Percentiles rank a stretch among this genome's conserved stretches.
These are phyloP conservation scores for Tubosaeta sp. DNA, from an alignment of 768 basidiomycete genomes.

Conservation along the genomic window DNA sequence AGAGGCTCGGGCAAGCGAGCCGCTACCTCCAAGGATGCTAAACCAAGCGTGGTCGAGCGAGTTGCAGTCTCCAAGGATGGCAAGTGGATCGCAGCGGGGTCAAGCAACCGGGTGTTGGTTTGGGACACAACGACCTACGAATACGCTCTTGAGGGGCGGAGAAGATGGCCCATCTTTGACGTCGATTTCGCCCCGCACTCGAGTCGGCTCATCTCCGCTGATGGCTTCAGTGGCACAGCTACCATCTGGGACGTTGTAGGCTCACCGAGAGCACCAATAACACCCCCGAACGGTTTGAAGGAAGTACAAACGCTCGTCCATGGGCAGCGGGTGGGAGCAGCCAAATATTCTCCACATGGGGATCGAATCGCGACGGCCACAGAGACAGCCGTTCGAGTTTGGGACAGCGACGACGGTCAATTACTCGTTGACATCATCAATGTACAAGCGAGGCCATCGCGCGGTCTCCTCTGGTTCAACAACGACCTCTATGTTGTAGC, in stretches of 20 bases:
- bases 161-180: neutral
- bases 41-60: neutral
- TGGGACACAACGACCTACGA: neutral
- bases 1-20: too few species aligned
- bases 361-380: neutral
- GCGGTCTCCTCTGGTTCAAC: too few species aligned
- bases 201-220: neutral
- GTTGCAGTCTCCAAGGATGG: neutral
- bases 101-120: too few species aligned
- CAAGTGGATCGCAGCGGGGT: too few species aligned
- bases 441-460: too few species aligned
- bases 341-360: neutral
- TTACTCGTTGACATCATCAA: neutral
- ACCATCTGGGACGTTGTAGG: neutral
- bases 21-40: neutral
- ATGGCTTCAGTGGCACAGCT: neutral
- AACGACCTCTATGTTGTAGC: too few species aligned
- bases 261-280: too few species aligned
- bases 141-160: neutral
- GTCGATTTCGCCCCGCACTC: neutral
- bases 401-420: neutral
- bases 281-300: too few species aligned
- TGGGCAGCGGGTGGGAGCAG: neutral
- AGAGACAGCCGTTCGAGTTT: neutral
- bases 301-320: too few species aligned